Evolutionary conservation across 331 rosid species (phyloP).

Genomic region (Stylosanthes scabra): DNA sequence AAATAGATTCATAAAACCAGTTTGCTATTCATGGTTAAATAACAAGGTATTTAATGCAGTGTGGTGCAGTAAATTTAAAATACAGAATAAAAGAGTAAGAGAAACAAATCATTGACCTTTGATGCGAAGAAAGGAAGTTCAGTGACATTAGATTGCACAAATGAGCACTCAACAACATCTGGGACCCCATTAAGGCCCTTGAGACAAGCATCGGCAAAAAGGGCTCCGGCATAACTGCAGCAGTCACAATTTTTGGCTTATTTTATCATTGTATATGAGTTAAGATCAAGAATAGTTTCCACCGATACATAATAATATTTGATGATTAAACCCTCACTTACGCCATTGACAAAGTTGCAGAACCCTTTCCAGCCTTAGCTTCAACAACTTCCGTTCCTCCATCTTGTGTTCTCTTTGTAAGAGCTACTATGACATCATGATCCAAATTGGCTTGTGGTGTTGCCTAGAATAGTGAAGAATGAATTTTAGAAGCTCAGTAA

Average conservation of each 20-base stretch:
- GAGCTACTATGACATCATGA: conserved; percentile 67
- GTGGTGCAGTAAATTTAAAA: conserved; percentile 7
- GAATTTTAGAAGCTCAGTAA: conserved; percentile 22
- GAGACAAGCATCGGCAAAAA: conserved; percentile 96
- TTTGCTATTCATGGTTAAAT: neutral
- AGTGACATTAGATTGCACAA: conserved; percentile 80
- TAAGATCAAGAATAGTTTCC: neutral
- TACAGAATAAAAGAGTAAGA: neutral
- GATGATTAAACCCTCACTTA: conserved; percentile 64
- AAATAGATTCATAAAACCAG: neutral
- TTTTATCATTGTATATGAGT: neutral
- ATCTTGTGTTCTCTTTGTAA: conserved; percentile 94
- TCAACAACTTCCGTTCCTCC: conserved; percentile 99
- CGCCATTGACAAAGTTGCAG: conserved; percentile 99
- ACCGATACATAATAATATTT: neutral
- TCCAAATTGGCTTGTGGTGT: conserved; percentile 79
- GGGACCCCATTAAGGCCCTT: conserved; percentile 98
- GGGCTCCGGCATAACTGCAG: conserved; percentile 94
- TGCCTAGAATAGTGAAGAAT: conserved; percentile 58
- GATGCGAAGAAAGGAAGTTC: conserved; percentile 99
- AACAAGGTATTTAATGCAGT: neutral
- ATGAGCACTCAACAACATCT: conserved; percentile 96
- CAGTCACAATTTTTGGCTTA: conserved; percentile 9
- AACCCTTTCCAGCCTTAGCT: conserved; percentile 99
- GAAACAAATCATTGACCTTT: conserved; percentile 64